These are phyloP conservation scores for Prunus armeniaca DNA, from an alignment of 306 rosid species.

Conservation along the genomic window DNA sequence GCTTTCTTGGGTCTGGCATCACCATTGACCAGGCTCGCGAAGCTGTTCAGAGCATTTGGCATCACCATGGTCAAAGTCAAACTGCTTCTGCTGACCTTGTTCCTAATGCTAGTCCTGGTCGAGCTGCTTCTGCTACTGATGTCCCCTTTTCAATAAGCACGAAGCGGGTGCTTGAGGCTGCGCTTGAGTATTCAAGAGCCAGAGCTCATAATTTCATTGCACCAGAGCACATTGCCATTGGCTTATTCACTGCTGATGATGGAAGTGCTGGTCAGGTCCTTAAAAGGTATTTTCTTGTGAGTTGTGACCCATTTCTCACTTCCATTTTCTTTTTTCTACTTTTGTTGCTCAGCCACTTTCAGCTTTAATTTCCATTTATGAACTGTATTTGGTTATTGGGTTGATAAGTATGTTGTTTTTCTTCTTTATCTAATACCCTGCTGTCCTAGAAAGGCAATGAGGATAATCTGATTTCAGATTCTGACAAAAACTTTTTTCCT, in stretches of 20 bases:
- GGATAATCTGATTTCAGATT: background rate
- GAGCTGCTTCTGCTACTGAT: constrained; percentile 22
- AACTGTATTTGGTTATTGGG: background rate
- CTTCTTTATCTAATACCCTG: background rate
- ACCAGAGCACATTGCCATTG: constrained; percentile 76
- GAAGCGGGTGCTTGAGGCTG: constrained; percentile 73
- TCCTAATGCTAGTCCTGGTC: background rate
- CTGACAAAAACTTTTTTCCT: background rate
- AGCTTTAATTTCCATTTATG: background rate
- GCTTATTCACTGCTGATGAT: constrained; percentile 62
- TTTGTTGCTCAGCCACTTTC: too few species aligned
- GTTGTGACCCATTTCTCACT: background rate
- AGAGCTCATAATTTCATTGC: constrained; percentile 66
- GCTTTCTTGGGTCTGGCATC: constrained; percentile 63
- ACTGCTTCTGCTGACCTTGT: background rate
- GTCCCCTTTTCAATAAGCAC: constrained; percentile 65
- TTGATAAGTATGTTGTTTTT: background rate
- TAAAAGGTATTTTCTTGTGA: constrained; percentile 43
- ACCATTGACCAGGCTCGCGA: constrained; percentile 62
- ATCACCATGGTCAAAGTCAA: constrained; percentile 7
- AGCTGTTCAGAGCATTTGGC: constrained; percentile 51
- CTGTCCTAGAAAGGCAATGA: background rate
- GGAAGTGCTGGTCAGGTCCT: constrained; percentile 63
- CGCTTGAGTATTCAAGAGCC: constrained; percentile 64
- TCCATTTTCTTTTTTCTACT: background rate